phyloP scores from a whole-genome alignment of 164 flowering plant genomes.

The Macadamia integrifolia region DNA sequence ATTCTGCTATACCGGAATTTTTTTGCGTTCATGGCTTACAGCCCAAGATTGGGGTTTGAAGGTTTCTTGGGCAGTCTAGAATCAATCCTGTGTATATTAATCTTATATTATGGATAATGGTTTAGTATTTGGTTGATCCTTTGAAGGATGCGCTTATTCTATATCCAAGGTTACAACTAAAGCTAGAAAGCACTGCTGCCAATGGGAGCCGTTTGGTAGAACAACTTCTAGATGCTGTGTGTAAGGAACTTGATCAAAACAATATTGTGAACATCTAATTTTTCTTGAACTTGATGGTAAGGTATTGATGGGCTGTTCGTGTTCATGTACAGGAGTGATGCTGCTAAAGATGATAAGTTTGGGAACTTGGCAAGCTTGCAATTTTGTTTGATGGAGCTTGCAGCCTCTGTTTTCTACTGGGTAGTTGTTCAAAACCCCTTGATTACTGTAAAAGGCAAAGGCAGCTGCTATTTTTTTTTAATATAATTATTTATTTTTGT shows the following conservation, averaged over 20 bases:
- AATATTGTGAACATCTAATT: conserved; percentile 13
- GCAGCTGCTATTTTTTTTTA: too few species aligned
- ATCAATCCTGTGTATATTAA: background rate
- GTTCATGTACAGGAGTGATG: conserved; percentile 46
- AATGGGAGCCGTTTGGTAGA: conserved; percentile 55
- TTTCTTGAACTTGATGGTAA: conserved; percentile 1
- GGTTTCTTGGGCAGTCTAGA: conserved; percentile 27
- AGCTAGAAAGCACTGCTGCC: conserved; percentile 43
- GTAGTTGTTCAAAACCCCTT: conserved; percentile 28
- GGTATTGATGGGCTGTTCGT: conserved; percentile 10
- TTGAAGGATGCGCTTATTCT: conserved; percentile 61
- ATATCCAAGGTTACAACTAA: conserved; percentile 77
- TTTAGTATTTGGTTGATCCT: conserved; percentile 1
- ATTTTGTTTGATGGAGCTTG: conserved; percentile 69
- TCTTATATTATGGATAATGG: background rate
- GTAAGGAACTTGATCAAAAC: conserved; percentile 77
- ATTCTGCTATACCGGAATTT: conserved; percentile 57
- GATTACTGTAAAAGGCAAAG: background rate
- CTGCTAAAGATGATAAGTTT: conserved; percentile 58
- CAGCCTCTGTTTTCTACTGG: conserved; percentile 71
- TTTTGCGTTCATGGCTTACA: conserved; percentile 68
- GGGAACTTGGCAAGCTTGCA: conserved; percentile 48
- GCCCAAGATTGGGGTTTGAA: conserved; percentile 73
- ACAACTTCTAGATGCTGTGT: conserved; percentile 65
- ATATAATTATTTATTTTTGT: too few species aligned